These are phyloP conservation scores for Aspergillus versicolor DNA, from an alignment of 2,329 filamentous ascomycete species.

Conservation along the genomic window DNA sequence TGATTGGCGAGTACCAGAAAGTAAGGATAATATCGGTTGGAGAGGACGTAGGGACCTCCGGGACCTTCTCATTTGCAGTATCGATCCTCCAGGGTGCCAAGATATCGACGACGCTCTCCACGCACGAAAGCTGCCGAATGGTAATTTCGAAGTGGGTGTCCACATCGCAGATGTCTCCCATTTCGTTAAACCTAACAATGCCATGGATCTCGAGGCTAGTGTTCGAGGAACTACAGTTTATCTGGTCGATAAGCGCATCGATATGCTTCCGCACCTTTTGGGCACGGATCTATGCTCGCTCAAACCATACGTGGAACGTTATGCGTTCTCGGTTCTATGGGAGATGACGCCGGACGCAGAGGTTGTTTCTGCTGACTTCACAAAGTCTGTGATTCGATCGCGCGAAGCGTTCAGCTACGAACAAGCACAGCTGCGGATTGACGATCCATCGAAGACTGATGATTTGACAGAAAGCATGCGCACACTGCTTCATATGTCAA, in stretches of 20 bases:
- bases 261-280: conserved; percentile 96
- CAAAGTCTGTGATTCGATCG: conserved; percentile 96
- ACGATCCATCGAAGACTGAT: conserved; percentile 82
- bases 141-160: conserved; percentile 93
- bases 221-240: conserved; percentile 96
- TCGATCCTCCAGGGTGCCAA: conserved; percentile 92
- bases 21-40: conserved; percentile 81
- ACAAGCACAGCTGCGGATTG: conserved; percentile 88
- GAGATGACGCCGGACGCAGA: conserved; percentile 84
- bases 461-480: conserved; percentile 89
- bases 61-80: conserved; percentile 88
- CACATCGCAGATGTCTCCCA: conserved; percentile 99
- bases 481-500: conserved; percentile 80
- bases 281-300: conserved; percentile 95
- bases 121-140: conserved; percentile 78
- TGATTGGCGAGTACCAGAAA: conserved; percentile 86
- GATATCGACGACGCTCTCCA: conserved; percentile 98
- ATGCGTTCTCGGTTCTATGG: conserved; percentile 83
- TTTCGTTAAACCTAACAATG: conserved; percentile 94
- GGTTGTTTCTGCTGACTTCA: conserved; percentile 81
- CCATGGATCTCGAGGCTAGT: conserved; percentile 95
- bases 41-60: conserved; percentile 79
- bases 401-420: conserved; percentile 98
- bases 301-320: conserved; percentile 96
- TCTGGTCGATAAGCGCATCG: conserved; percentile 96